phyloP scores from a whole-genome alignment of 176 grass and related monocot genomes.

The Oryza australiensis region DNA sequence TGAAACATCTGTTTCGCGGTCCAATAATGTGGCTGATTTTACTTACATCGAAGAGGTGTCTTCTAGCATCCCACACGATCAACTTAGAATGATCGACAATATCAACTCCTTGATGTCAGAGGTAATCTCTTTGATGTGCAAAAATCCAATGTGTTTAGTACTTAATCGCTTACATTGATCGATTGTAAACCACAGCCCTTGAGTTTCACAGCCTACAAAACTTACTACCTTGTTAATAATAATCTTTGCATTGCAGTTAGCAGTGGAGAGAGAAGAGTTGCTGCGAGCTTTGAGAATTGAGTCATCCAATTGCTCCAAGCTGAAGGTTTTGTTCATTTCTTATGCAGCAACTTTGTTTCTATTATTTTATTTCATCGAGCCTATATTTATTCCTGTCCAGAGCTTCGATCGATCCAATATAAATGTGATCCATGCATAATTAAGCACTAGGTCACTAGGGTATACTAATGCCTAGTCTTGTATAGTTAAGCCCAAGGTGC shows the following conservation, averaged over 20 bases:
- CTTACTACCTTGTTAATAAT: not conserved
- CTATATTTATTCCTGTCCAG: not conserved
- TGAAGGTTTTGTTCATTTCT: constrained; percentile 68
- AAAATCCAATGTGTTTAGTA: not conserved
- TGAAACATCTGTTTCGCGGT: constrained; percentile 43
- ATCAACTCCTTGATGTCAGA: constrained; percentile 76
- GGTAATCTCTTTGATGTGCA: constrained; percentile 48
- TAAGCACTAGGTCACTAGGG: not conserved
- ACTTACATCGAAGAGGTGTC: constrained; percentile 49
- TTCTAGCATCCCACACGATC: constrained; percentile 65
- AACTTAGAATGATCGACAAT: constrained; percentile 83
- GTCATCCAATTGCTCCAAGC: constrained; percentile 94
- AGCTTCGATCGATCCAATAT: not conserved
- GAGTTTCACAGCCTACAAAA: constrained; percentile 20
- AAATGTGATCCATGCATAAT: constrained; percentile 22
- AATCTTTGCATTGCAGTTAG: constrained; percentile 60
- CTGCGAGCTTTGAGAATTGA: constrained; percentile 83
- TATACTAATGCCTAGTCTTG: not conserved
- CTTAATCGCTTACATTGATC: constrained; percentile 1
- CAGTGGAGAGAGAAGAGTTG: constrained; percentile 95
- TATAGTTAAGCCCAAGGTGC: not conserved
- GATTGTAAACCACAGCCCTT: not conserved
- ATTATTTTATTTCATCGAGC: not conserved
- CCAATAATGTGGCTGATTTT: constrained; percentile 45
- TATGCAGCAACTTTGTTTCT: constrained; percentile 15